Evolutionary conservation across 495 filamentous ascomycete genomes (phyloP).

Genomic region (Barbatosphaeria neglecta): DNA sequence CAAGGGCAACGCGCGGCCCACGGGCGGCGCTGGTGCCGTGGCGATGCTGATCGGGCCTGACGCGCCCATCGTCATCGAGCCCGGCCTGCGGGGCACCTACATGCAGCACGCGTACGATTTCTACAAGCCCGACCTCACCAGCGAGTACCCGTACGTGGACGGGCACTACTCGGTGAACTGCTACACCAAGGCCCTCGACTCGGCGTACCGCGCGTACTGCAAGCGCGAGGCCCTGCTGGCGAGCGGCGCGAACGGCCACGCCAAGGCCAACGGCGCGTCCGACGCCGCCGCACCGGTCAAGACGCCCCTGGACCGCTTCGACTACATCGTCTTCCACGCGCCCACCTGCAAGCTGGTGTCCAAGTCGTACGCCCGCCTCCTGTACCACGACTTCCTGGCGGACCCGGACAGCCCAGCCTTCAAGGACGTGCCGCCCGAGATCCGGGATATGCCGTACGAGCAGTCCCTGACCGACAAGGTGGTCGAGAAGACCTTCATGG

Average conservation of each 20-base stretch:
- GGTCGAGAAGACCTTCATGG: constrained; percentile 94
- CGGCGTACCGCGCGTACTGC: constrained; percentile 91
- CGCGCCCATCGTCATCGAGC: constrained; percentile 82
- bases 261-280: constrained; percentile 35
- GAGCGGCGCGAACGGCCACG: constrained; percentile 34
- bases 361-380: constrained; percentile 87
- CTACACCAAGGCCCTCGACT: constrained; percentile 92
- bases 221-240: constrained; percentile 67
- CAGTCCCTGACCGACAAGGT: constrained; percentile 82
- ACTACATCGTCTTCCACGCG: constrained; percentile 91
- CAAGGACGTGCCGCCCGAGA: constrained; percentile 72
- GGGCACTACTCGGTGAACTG: constrained; percentile 91
- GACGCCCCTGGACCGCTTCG: constrained; percentile 80
- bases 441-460: constrained; percentile 74
- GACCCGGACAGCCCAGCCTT: constrained; percentile 70
- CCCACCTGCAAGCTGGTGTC: constrained; percentile 96
- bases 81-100: constrained; percentile 84
- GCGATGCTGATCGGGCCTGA: constrained; percentile 91
- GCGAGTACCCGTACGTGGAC: constrained; percentile 95
- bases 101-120: constrained; percentile 97
- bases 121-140: constrained; percentile 96
- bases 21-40: constrained; percentile 88
- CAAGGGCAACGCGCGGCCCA: constrained; percentile 89
- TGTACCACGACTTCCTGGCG: constrained; percentile 91
- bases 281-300: constrained; percentile 42